Percentiles rank a stretch among this genome's conserved stretches.
These are phyloP conservation scores for Camelina laxa DNA, from an alignment of 345 rosid species.

Conservation along the genomic window DNA sequence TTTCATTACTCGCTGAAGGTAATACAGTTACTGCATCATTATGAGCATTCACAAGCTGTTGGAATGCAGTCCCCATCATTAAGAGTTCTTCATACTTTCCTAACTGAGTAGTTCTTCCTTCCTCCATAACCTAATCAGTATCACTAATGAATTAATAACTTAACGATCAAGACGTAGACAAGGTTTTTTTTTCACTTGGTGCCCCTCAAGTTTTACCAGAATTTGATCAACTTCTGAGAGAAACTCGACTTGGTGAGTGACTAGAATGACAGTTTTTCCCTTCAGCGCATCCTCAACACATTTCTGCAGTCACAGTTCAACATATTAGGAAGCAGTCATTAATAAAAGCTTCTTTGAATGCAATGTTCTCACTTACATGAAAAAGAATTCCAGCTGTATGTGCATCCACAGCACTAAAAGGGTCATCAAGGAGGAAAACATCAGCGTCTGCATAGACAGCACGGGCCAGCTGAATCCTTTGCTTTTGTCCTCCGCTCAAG, in stretches of 20 bases:
- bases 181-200: neutral
- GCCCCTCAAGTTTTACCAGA: slow-evolving; percentile 49
- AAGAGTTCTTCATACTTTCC: slow-evolving; percentile 69
- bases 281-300: slow-evolving; percentile 65
- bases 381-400: slow-evolving; percentile 75
- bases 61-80: slow-evolving; percentile 62
- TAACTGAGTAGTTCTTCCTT: slow-evolving; percentile 59
- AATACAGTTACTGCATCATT: slow-evolving; percentile 56
- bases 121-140: slow-evolving; percentile 56
- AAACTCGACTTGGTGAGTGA: slow-evolving; percentile 89
- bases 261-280: slow-evolving; percentile 70
- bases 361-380: slow-evolving; percentile 52
- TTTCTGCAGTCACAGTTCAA: slow-evolving; percentile 54
- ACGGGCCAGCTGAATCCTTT: slow-evolving; percentile 81
- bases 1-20: slow-evolving; percentile 45
- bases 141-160: slow-evolving; percentile 16
- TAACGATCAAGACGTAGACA: neutral
- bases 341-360: slow-evolving; percentile 7
- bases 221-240: slow-evolving; percentile 68
- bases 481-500: slow-evolving; percentile 95
- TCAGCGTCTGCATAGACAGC: slow-evolving; percentile 79
- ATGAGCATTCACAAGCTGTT: slow-evolving; percentile 78
- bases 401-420: slow-evolving; percentile 87
- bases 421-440: slow-evolving; percentile 80
- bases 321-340: slow-evolving; percentile 1